These are phyloP conservation scores for Microdochium bolleyi DNA, from an alignment of 2,329 filamentous ascomycete genomes.

Conservation along the genomic window DNA sequence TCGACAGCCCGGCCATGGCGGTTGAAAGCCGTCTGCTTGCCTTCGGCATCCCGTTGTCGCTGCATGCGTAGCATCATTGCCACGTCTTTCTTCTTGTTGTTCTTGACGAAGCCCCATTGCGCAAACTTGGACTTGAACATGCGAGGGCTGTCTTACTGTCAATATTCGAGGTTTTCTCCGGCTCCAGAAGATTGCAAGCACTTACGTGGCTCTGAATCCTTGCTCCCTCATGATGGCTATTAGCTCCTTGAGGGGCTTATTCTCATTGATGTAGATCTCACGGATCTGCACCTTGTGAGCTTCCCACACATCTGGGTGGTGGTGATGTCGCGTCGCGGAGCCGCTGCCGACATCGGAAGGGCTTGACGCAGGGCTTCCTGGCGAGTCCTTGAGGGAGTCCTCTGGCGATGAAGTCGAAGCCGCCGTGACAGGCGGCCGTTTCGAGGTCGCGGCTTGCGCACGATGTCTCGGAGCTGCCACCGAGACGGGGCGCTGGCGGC, in stretches of 20 bases:
- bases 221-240: slow-evolving; percentile 11
- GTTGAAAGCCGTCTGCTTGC: slow-evolving; percentile 12
- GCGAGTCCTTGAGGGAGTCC: neutral
- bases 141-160: slow-evolving; percentile 5
- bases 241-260: slow-evolving; percentile 10
- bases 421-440: neutral
- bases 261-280: slow-evolving; percentile 13
- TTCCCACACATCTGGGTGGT: slow-evolving; percentile 12
- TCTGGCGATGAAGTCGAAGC: neutral
- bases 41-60: slow-evolving; percentile 11
- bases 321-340: slow-evolving; percentile 1
- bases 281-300: slow-evolving; percentile 11
- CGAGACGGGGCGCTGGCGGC: neutral
- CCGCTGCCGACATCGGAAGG: neutral
- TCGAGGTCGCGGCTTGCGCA: neutral
- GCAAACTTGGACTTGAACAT: slow-evolving; percentile 16
- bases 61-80: slow-evolving; percentile 13
- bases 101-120: slow-evolving; percentile 16
- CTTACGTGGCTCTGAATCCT: slow-evolving; percentile 13
- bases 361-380: neutral
- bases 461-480: neutral
- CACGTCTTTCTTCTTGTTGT: slow-evolving; percentile 14
- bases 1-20: slow-evolving; percentile 14
- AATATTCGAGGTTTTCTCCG: neutral
- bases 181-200: neutral